phyloP scores from a whole-genome alignment of 2,329 filamentous ascomycete genomes.

The Blumeria hordei region DNA sequence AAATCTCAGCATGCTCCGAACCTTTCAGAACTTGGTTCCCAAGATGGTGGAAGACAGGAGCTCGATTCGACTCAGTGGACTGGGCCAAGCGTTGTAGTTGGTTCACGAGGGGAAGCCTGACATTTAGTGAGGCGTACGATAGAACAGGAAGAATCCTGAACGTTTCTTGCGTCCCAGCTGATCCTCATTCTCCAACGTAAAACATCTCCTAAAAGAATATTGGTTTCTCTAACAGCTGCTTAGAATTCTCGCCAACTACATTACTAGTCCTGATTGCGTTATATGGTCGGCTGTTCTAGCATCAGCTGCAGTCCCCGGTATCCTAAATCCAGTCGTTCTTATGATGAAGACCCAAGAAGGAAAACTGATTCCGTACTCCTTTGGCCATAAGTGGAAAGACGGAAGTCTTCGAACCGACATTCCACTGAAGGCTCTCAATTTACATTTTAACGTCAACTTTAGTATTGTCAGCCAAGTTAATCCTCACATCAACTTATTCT shows the following conservation, averaged over 20 bases:
- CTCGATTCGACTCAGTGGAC: slow-evolving; percentile 77
- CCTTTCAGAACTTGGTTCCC: slow-evolving; percentile 48
- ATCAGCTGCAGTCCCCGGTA: slow-evolving; percentile 85
- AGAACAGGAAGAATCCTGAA: slow-evolving; percentile 86
- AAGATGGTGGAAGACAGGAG: slow-evolving; percentile 81
- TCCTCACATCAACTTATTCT: slow-evolving; percentile 95
- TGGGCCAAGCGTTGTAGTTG: slow-evolving; percentile 72
- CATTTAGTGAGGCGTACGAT: slow-evolving; percentile 84
- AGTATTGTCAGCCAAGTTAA: slow-evolving; percentile 78
- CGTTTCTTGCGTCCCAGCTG: slow-evolving; percentile 83
- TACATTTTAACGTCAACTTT: slow-evolving; percentile 97
- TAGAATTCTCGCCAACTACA: slow-evolving; percentile 80
- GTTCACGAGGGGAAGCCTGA: slow-evolving; percentile 81
- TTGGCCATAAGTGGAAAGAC: slow-evolving; percentile 98
- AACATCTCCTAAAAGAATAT: slow-evolving; percentile 2
- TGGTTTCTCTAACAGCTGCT: slow-evolving; percentile 24
- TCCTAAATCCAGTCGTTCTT: slow-evolving; percentile 82
- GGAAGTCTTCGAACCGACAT: slow-evolving; percentile 87
- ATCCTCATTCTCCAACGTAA: slow-evolving; percentile 58
- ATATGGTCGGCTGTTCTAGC: slow-evolving; percentile 95
- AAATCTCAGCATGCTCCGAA: slow-evolving; percentile 71
- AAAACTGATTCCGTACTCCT: slow-evolving; percentile 66
- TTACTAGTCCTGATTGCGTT: slow-evolving; percentile 87
- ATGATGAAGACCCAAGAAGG: slow-evolving; percentile 70
- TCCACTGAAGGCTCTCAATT: slow-evolving; percentile 74